Base-by-base conservation (phyloP, 306 rosid genomes). In the Cicer cuneatum region DNA sequence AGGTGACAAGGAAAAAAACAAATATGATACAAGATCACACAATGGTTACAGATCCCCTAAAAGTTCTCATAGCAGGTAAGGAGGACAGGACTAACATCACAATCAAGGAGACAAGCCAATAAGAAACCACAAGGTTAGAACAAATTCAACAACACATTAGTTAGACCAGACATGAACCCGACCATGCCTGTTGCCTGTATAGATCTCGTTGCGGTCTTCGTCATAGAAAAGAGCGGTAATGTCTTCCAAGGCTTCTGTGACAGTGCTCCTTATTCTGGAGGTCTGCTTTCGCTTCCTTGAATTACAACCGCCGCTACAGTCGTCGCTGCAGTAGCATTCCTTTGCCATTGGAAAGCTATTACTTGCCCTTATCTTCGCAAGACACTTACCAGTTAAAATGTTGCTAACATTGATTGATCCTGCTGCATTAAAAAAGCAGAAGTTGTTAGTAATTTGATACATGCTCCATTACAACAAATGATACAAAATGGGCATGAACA, bases 351-450 rank as follows among this genome's bases (percentile, higher is more conserved):
- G 88, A 57, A 75, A 54, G 60, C 87, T 81, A 64, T 88, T 91
- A 74, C 83, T 83, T 2, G 88, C 90, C 76, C 89, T 88, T 61
- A 93, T 82, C 83, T 91, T 93, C 0, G 97, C 98, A 59, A 93
- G 96, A 85, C 98, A 91, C 68, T 93, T 93, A 37, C 98, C 98
- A 5, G 96, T 89, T 78, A 93, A 81, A 78, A 93, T 93, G 80
- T 93, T 90, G 89, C 98, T 90, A 78, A 93, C 86, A 74, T 93
- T 93, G 79, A 93, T 93, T 41, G 98, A 93, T 41, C 98, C 98
- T 45, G 92, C 97, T 91, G 92, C 84, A 83, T 79, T 51, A 21
- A 63, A 76, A 64, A 64, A 56, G 42, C 79, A 73, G 8, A 70
- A 19, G 24, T 19, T 57, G 48, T 83, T 21, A 85, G 67, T 52